Base-by-base conservation (phyloP, 768 basidiomycete genomes). In the Tylopilus balloui region DNA sequence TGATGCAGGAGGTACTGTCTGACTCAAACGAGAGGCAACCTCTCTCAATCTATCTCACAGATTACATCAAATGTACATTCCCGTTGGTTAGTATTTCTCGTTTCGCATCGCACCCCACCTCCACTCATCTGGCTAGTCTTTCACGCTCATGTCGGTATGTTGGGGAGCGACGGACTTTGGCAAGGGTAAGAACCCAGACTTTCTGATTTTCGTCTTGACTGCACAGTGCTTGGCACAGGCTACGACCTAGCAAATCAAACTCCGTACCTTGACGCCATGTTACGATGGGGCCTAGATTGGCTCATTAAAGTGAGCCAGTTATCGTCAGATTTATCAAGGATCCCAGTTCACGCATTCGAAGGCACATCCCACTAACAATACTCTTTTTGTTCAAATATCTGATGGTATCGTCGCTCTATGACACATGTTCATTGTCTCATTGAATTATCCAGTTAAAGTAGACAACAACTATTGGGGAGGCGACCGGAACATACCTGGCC, bases 201-300 rank as follows among this genome's bases (percentile, higher is more conserved):
- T 19, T 46, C 23, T 12, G 29, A 29, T 35, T 12, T 10, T 43
- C 40, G 14, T 29, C 19, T 43, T 34, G 44, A 27, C 48, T 47
- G 45, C 20, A 47, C 31, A 29, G 7, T 4, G 32, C 7, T 46
- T 38, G 34, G 25, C 17, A 45, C 42, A 86, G 88, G 87, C 14
- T 96, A 93, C 61, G 89, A 92, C 55, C 57, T 80, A 43, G 82
- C 90, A 45, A 88, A 89, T 45, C 92, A 95, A 69, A 91, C 92
- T 1, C 78, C 81, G 3, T 96, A 95, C 65, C 79, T 96, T n/a
- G 94, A 96, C 59, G 79, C 81, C 52, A 92, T 88, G 75, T 71
- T 95, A 45, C 81, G 92, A 51, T 95, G 90, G 89, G 86, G 92
- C 21, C 77, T 92, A 38, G 86, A 92, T 67, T 96, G 92, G 91